Evolutionary conservation across 805 yeast genomes (phyloP).

Genomic region (Yarrowia sp.): DNA sequence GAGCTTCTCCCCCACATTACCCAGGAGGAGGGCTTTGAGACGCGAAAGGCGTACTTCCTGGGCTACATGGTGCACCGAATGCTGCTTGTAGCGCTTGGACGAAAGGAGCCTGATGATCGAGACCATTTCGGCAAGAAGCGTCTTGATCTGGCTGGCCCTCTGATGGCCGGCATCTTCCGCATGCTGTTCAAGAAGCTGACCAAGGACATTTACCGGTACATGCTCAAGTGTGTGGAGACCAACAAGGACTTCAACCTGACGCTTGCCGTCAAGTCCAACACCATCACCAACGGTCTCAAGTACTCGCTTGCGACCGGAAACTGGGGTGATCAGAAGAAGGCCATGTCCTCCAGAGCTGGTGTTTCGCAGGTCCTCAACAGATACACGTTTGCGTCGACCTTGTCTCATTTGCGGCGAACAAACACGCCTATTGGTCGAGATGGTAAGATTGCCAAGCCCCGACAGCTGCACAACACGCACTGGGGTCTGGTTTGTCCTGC

Average conservation of each 20-base stretch:
- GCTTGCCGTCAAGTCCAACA: slow-evolving; percentile 93
- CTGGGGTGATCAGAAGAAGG: slow-evolving; percentile 99
- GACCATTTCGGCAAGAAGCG: slow-evolving; percentile 99
- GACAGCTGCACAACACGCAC: slow-evolving; percentile 98
- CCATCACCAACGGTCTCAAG: slow-evolving; percentile 95
- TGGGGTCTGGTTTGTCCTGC: slow-evolving; percentile 99
- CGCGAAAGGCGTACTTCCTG: slow-evolving; percentile 92
- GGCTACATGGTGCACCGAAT: slow-evolving; percentile 98
- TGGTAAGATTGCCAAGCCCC: slow-evolving; percentile 97
- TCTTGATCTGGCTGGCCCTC: slow-evolving; percentile 97
- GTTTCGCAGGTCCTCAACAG: slow-evolving; percentile 97
- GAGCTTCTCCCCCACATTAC: slow-evolving; percentile 97
- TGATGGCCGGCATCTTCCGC: slow-evolving; percentile 92
- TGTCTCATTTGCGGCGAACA: slow-evolving; percentile 97
- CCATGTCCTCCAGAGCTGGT: slow-evolving; percentile 98
- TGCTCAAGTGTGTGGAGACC: slow-evolving; percentile 98
- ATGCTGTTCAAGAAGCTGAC: slow-evolving; percentile 90
- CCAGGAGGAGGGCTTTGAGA: slow-evolving; percentile 94
- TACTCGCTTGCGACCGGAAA: slow-evolving; percentile 99
- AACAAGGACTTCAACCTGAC: slow-evolving; percentile 96
- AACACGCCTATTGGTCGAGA: slow-evolving; percentile 99
- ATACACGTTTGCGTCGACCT: slow-evolving; percentile 96
- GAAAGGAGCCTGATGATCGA: slow-evolving; percentile 98
- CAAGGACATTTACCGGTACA: slow-evolving; percentile 93
- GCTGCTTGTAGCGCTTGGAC: slow-evolving; percentile 90